Percentiles rank a stretch among this genome's conserved stretches.
Evolutionary conservation across 306 rosid genomes (phyloP).

Genomic region (Sophora flavescens): DNA sequence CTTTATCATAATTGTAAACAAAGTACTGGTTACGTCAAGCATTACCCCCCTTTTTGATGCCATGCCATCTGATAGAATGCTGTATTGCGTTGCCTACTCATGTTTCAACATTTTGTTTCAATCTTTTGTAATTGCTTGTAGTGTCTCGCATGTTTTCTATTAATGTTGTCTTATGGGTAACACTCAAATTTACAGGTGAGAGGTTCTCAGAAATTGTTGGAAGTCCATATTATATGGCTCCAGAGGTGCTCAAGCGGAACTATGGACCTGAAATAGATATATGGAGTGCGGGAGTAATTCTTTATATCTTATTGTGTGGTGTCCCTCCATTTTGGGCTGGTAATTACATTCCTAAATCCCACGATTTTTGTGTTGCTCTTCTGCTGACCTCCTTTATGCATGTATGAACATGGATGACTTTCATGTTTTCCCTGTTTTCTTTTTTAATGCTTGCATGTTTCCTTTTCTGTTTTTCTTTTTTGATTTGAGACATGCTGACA

Average conservation of each 20-base stretch:
- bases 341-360: constrained; percentile 43
- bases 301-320: constrained; percentile 80
- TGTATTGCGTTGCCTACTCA: neutral
- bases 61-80: neutral
- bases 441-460: neutral
- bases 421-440: constrained; percentile 1
- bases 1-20: constrained; percentile 17
- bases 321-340: constrained; percentile 94
- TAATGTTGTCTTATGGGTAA: neutral
- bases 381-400: neutral
- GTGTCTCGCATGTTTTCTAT: constrained; percentile 16
- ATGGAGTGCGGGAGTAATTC: constrained; percentile 91
- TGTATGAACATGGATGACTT: neutral
- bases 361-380: constrained; percentile 9
- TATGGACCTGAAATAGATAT: constrained; percentile 88
- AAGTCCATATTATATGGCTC: constrained; percentile 90
- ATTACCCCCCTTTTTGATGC: neutral
- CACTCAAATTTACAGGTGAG: constrained; percentile 55
- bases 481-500: neutral
- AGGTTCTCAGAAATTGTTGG: constrained; percentile 86
- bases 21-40: neutral
- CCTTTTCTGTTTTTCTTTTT: neutral
- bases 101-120: neutral
- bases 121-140: neutral
- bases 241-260: constrained; percentile 82